phyloP scores from a whole-genome alignment of 1,139 yeast species.

The Saccharomyces pastorianus region DNA sequence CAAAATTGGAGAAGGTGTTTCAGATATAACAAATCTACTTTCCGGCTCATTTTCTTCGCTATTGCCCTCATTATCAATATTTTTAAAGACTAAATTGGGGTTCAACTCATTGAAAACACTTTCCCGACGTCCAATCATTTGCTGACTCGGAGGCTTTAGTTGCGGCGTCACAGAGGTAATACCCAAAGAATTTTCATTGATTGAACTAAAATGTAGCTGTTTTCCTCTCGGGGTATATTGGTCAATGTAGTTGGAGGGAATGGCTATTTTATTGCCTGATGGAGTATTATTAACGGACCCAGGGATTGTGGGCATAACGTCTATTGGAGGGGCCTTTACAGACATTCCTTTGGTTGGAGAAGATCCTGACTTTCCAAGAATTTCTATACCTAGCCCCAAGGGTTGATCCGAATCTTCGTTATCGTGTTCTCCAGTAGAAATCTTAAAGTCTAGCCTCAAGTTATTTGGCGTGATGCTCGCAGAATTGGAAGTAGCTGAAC shows the following conservation, averaged over 20 bases:
- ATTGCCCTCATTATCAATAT: not conserved
- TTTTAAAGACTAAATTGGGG: not conserved
- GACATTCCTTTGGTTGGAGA: not conserved
- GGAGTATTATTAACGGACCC: conserved; percentile 23
- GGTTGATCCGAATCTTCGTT: not conserved
- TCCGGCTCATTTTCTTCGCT: conserved; percentile 13
- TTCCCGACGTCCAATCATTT: not conserved
- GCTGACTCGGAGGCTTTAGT: conserved; percentile 8
- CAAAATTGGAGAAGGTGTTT: conserved; percentile 34
- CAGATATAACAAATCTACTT: conserved; percentile 20
- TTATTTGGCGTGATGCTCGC: not conserved
- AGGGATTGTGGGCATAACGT: conserved; percentile 21
- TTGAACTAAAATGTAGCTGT: not conserved
- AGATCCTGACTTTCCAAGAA: not conserved
- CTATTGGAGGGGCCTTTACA: conserved; percentile 15
- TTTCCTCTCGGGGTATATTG: conserved; percentile 10
- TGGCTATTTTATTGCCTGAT: conserved; percentile 11
- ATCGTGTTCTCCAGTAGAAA: not conserved
- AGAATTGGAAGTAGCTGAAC: not conserved
- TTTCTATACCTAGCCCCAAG: conserved; percentile 5
- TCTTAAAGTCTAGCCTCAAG: conserved; percentile 4
- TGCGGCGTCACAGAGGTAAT: conserved; percentile 11
- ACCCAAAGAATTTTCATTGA: conserved; percentile 7
- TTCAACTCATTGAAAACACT: not conserved
- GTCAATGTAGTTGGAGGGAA: conserved; percentile 19